Evolutionary conservation across 345 rosid genomes (phyloP), one percentile per base, ranked within the genome.

Genomic region (Camelina laxa): DNA sequence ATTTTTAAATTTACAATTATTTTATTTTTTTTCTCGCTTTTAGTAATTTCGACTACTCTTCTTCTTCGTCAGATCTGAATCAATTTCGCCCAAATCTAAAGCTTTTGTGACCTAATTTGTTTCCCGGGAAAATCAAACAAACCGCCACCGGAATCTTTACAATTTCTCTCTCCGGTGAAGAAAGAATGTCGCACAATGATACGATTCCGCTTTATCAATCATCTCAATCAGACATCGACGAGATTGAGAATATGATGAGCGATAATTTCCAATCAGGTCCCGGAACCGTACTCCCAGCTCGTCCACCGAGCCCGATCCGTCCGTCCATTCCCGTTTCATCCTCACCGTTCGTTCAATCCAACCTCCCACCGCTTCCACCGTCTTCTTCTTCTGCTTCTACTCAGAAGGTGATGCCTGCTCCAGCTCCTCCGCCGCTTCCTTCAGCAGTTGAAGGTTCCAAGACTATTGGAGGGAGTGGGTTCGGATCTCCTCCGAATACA

Each of bases 221-320:
- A 7, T 95, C 98, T 73, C 99, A 95, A 55, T 95, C 98, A 35
- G 99, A 92, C 85, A 95, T 90, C 81, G 99, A 95, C 85, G 99
- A 95, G 91, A 95, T 95, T 84, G 98, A 95, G 83, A 88, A 87
- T 83, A 92, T 95, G 73, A 92, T 95, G 84, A 79, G 81, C 85
- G 87, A 80, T 70, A 80, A 84, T 80, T 88, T 93, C 68, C 96
- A 85, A 50, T 82, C 94, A 6, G 83, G 77, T 21, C 83, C 89
- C n/a, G 83, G 97, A 63, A 82, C 93, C 4, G 98, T 92, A 70
- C 91, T 81, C 31, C 96, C 97, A 0, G 99, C 97, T 60, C 90
- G 92, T 1, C 93, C 91, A 0, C 88, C 91, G 5, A 89, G 98
- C 24, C 99, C 98, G 4, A 85, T 89, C 4, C 92, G 92, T 48